phyloP scores from a whole-genome alignment of 1,284 basidiomycete species.

The Phellopilus nigrolimitatus region DNA sequence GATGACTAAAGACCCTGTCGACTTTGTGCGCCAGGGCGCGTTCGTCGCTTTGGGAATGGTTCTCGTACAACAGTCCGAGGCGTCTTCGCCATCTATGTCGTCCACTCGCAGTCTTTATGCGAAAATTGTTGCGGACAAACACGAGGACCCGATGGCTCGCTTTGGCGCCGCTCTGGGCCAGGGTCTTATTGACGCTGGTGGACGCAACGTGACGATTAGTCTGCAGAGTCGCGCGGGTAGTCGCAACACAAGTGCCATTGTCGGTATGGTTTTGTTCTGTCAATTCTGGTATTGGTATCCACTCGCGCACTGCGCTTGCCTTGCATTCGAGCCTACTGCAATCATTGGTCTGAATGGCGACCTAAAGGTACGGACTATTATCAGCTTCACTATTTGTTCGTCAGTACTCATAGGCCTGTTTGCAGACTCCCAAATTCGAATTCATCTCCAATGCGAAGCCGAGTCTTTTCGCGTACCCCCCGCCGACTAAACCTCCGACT shows the following conservation, averaged over 20 bases:
- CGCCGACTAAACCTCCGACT: slow-evolving; percentile 79
- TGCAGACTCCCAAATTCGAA: slow-evolving; percentile 83
- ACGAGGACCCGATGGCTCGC: slow-evolving; percentile 95
- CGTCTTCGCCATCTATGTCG: slow-evolving; percentile 76
- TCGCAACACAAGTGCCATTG: slow-evolving; percentile 86
- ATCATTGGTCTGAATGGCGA: slow-evolving; percentile 87
- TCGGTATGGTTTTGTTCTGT: slow-evolving; percentile 93
- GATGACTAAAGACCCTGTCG: slow-evolving; percentile 94
- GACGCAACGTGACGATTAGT: slow-evolving; percentile 90
- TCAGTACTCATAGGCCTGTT: no score
- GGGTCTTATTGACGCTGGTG: slow-evolving; percentile 94
- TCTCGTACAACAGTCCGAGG: slow-evolving; percentile 91
- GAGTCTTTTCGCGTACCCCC: slow-evolving; percentile 86
- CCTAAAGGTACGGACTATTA: no score
- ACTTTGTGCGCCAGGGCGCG: slow-evolving; percentile 97
- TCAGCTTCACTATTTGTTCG: no score
- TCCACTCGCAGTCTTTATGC: slow-evolving; percentile 77
- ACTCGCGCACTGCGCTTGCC: slow-evolving; percentile 86
- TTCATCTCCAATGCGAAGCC: slow-evolving; percentile 85
- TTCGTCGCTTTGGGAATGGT: slow-evolving; percentile 94
- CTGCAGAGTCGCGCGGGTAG: slow-evolving; percentile 89
- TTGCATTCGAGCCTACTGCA: slow-evolving; percentile 91
- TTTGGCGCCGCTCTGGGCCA: slow-evolving; percentile 94
- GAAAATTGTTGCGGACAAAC: slow-evolving; percentile 90
- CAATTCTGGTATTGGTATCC: slow-evolving; percentile 99